phyloP scores from a whole-genome alignment of 805 yeast species.

The Pichia ethanolica region DNA sequence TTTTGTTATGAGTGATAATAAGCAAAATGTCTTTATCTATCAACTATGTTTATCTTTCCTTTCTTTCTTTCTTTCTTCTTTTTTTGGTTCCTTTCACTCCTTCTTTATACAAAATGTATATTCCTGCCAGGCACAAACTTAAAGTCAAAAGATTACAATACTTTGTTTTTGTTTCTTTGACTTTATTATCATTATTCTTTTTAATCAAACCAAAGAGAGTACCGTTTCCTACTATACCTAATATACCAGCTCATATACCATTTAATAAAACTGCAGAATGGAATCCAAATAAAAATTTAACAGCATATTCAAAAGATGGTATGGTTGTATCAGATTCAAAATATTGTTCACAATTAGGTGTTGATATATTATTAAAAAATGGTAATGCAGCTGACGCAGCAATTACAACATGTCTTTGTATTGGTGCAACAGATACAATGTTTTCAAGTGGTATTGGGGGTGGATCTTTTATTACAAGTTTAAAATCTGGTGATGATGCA shows the following conservation, averaged over 20 bases:
- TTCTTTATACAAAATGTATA: conserved; percentile 4
- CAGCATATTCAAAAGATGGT: conserved; percentile 38
- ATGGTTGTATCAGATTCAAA: conserved; percentile 66
- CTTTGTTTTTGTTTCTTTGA: not conserved
- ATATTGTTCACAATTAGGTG: conserved; percentile 57
- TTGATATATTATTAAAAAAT: conserved; percentile 40
- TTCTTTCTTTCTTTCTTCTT: not conserved
- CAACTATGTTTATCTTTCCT: too few species aligned
- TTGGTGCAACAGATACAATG: conserved; percentile 76
- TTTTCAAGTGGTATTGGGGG: conserved; percentile 95
- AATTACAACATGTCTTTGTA: conserved; percentile 78
- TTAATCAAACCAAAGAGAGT: not conserved
- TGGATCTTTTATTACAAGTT: conserved; percentile 63
- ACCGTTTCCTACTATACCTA: conserved; percentile 13
- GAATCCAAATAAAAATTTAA: conserved; percentile 32
- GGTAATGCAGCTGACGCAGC: conserved; percentile 95
- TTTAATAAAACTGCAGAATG: conserved; percentile 33
- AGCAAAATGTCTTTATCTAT: too few species aligned
- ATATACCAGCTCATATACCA: conserved; percentile 25
- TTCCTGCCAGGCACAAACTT: conserved; percentile 4
- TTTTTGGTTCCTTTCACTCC: not conserved
- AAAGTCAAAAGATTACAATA: not conserved
- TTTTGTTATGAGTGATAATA: too few species aligned
- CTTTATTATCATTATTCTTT: not conserved
- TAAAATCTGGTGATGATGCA: conserved; percentile 38